These are phyloP conservation scores for Talaromyces rugulosus DNA, from an alignment of 2,329 filamentous ascomycete genomes.

Conservation along the genomic window DNA sequence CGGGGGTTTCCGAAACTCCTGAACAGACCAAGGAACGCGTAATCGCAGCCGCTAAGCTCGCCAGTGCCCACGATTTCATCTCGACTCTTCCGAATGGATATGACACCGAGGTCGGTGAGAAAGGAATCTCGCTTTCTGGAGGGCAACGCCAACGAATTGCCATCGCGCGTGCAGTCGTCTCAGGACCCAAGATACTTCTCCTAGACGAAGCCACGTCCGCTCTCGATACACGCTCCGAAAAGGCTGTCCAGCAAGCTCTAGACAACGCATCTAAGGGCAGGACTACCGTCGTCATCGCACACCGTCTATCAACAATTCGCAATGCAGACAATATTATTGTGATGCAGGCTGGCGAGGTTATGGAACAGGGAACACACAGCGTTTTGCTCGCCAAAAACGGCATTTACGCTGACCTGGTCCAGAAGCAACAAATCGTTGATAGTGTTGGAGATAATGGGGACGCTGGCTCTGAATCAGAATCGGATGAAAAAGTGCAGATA, in stretches of 20 bases:
- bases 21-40: constrained; percentile 21
- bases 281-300: constrained; percentile 93
- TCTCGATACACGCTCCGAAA: constrained; percentile 92
- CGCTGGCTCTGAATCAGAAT: background rate
- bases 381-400: constrained; percentile 65
- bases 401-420: constrained; percentile 61
- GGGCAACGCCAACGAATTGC: constrained; percentile 97
- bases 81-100: constrained; percentile 76
- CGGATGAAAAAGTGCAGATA: background rate
- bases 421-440: constrained; percentile 44
- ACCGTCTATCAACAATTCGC: constrained; percentile 89
- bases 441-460: background rate
- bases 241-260: constrained; percentile 86
- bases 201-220: constrained; percentile 94
- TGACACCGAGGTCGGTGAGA: constrained; percentile 86
- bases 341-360: constrained; percentile 74
- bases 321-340: constrained; percentile 95
- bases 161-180: constrained; percentile 85
- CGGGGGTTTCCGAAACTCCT: constrained; percentile 23
- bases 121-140: constrained; percentile 85
- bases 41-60: constrained; percentile 22
- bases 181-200: constrained; percentile 83
- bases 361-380: constrained; percentile 88
- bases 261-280: constrained; percentile 78
- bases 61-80: constrained; percentile 27